Conservation (phyloP, 306 rosid genomes). For the Inga laurina region DNA sequence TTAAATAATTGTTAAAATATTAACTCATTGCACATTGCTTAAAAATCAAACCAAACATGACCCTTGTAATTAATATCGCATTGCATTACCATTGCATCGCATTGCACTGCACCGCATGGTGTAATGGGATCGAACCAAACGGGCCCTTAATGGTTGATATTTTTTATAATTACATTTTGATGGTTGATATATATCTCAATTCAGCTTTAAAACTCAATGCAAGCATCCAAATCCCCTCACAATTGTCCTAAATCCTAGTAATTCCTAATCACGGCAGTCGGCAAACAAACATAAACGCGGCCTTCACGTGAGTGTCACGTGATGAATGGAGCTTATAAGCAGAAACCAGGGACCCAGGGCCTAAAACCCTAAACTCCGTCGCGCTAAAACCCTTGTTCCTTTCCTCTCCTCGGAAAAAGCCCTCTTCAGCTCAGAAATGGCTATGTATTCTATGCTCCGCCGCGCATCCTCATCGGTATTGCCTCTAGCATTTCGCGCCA, state of each 20-base stretch:
- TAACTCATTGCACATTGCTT: too few species aligned
- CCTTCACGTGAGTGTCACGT: background rate
- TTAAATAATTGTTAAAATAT: too few species aligned
- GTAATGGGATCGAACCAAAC: too few species aligned
- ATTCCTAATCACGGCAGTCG: background rate
- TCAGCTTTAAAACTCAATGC: too few species aligned
- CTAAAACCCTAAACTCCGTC: conserved; percentile 31
- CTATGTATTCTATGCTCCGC: conserved; percentile 63
- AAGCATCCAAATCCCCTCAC: background rate
- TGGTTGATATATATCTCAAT: too few species aligned
- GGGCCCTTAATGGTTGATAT: too few species aligned
- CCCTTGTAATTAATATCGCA: too few species aligned
- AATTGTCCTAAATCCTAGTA: too few species aligned
- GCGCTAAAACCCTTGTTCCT: conserved; percentile 25
- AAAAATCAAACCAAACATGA: too few species aligned
- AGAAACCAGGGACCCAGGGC: background rate
- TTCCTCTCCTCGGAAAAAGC: background rate
- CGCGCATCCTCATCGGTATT: conserved; percentile 53
- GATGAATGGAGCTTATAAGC: background rate
- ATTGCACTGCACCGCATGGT: too few species aligned
- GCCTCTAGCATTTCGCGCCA: conserved; percentile 47
- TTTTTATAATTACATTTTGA: too few species aligned
- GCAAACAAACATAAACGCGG: background rate
- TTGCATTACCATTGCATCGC: too few species aligned
- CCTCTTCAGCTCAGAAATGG: conserved; percentile 40